Evolutionary conservation across 768 basidiomycete species (phyloP), one percentile per base, ranked within the genome.

Genomic region (Tylopilus felleus): DNA sequence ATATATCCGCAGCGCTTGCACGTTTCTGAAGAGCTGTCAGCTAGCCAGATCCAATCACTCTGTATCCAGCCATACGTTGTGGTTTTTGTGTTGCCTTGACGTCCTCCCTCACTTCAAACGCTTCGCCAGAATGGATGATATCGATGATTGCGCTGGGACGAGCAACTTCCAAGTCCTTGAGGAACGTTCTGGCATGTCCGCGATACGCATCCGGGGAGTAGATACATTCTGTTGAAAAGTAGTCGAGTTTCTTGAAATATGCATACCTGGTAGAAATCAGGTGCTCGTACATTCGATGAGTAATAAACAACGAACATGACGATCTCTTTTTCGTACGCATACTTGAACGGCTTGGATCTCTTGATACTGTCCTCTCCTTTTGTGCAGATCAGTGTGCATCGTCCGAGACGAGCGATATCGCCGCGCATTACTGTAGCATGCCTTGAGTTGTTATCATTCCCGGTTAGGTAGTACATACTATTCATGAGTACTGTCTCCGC

Each of bases 401-500:
- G 80, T 4, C 92, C 91, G 13, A 99, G 79, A 36, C 97, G 82
- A 16, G 95, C 92, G 45, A 98, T 93, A 71, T 99, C 97, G 8
- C 97, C 97, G 42, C 97, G 85, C 87, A 99, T 96, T 56, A 98
- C 96, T 99, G 57, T 8, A 44, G 21, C 19, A 27, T n/a, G 22
- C 8, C 25, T 45, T 44, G 21, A 58, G 53, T 19, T 35, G n/a
- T 31, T 14, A 22, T 48, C 12, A 9, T 25, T 39, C 14, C 21
- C 23, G 14, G 42, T 5, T 31, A 16, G 22, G 55, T 8, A 8
- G 5, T 22, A 77, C 92, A 57, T 53, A 96, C 96, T 92, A 64
- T 99, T 99, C 97, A 99, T 99, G 25, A 99, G 73, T 3, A 99
- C 91, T 1, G 97, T 99, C 74, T 99, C 97, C 7, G 97, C 97